phyloP scores from a whole-genome alignment of 495 filamentous ascomycete species.

The Neurospora tetraspora region DNA sequence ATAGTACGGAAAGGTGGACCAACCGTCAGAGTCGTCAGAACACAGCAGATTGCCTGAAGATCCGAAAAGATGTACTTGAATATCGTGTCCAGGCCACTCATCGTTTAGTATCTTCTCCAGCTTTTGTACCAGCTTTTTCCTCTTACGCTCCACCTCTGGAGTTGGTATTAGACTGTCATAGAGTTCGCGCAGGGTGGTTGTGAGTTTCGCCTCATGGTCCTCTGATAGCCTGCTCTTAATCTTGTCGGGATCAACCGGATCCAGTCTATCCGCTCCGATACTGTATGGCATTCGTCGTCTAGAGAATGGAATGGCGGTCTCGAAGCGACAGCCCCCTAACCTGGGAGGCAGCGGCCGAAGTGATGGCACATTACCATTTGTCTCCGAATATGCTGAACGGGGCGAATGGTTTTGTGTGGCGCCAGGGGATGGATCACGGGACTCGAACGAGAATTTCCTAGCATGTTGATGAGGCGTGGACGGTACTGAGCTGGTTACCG shows the following conservation, averaged over 20 bases:
- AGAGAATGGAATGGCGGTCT: constrained; percentile 44
- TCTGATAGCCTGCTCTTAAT: constrained; percentile 53
- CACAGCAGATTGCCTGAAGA: constrained; percentile 93
- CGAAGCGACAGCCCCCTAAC: constrained; percentile 65
- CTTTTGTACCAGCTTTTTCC: constrained; percentile 69
- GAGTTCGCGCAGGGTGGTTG: constrained; percentile 68
- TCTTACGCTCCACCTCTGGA: constrained; percentile 62
- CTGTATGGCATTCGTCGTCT: constrained; percentile 81
- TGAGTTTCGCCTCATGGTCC: constrained; percentile 68
- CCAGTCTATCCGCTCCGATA: constrained; percentile 65
- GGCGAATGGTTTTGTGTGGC: constrained; percentile 71
- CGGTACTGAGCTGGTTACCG: constrained; percentile 84
- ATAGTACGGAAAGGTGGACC: constrained; percentile 18
- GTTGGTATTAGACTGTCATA: constrained; percentile 82
- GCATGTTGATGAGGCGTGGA: constrained; percentile 89
- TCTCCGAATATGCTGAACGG: constrained; percentile 81
- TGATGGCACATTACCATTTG: constrained; percentile 61
- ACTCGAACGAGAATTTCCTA: constrained; percentile 72
- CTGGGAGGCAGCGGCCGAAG: constrained; percentile 43
- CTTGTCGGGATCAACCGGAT: constrained; percentile 56
- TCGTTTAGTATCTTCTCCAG: constrained; percentile 76
- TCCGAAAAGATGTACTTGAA: constrained; percentile 87
- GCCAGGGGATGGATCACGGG: constrained; percentile 77
- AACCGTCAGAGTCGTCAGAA: constrained; percentile 94
- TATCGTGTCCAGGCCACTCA: constrained; percentile 84